phyloP scores from a whole-genome alignment of 1,284 basidiomycete species.

The Coriolopsis trogii region DNA sequence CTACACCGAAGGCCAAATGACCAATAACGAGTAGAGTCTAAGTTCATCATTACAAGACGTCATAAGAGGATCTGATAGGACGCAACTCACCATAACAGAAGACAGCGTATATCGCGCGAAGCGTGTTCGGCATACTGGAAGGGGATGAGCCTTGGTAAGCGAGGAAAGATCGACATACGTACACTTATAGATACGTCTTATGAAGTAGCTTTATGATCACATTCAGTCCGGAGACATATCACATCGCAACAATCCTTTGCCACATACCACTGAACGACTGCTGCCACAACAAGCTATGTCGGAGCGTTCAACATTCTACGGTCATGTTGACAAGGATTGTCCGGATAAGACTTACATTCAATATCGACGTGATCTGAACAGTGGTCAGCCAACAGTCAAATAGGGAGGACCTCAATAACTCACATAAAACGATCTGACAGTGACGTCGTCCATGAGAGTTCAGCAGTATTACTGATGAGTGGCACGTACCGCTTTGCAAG shows the following conservation, averaged over 20 bases:
- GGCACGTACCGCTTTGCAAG: slow-evolving; percentile 14
- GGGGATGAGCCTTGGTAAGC: too few species aligned
- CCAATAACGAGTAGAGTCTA: slow-evolving; percentile 17
- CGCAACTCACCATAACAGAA: slow-evolving; percentile 13
- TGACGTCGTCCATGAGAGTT: too few species aligned
- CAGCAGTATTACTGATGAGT: neutral
- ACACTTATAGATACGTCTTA: slow-evolving; percentile 23
- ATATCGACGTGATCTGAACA: slow-evolving; percentile 12
- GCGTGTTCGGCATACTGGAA: slow-evolving; percentile 17
- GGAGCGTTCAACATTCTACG: too few species aligned
- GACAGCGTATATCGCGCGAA: slow-evolving; percentile 16
- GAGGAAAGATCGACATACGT: neutral
- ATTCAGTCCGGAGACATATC: neutral
- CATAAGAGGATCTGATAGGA: neutral
- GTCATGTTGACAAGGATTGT: too few species aligned
- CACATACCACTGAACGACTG: slow-evolving; percentile 18
- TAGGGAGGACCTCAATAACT: neutral
- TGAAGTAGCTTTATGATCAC: slow-evolving; percentile 15
- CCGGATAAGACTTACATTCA: slow-evolving; percentile 17
- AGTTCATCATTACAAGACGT: neutral
- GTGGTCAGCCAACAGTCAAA: neutral
- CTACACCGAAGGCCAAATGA: slow-evolving; percentile 17
- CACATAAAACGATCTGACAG: slow-evolving; percentile 18
- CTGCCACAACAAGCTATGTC: slow-evolving; percentile 23
- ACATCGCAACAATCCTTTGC: too few species aligned